These are phyloP conservation scores for Dryas integrifolia DNA, from an alignment of 331 rosid genomes.

Conservation along the genomic window DNA sequence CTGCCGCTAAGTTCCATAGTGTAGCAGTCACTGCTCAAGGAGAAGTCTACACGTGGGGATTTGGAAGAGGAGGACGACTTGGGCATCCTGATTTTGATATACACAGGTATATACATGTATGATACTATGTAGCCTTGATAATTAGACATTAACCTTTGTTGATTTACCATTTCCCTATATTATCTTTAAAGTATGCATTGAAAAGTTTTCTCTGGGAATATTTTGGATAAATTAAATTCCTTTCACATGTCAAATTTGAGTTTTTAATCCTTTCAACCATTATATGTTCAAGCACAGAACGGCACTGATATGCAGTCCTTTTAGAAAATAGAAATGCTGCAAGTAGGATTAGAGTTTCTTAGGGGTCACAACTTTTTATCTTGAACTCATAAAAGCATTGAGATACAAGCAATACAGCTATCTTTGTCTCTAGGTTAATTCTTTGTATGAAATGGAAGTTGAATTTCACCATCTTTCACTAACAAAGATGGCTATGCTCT, in stretches of 20 bases:
- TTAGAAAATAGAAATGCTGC: background rate
- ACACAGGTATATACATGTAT: slow-evolving; percentile 61
- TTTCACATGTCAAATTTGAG: background rate
- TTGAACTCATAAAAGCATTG: slow-evolving; percentile 3
- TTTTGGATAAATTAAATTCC: background rate
- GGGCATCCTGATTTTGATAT: slow-evolving; percentile 98
- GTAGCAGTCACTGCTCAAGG: slow-evolving; percentile 82
- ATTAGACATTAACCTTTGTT: background rate
- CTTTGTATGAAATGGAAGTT: background rate
- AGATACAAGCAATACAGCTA: background rate
- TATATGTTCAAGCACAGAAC: background rate
- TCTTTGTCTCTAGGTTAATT: background rate
- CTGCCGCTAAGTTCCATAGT: slow-evolving; percentile 94
- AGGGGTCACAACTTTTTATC: background rate
- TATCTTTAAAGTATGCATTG: background rate
- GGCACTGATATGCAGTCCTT: background rate
- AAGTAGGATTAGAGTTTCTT: background rate
- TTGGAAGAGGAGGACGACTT: slow-evolving; percentile 97
- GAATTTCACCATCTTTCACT: background rate
- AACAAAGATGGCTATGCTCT: background rate
- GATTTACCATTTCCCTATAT: background rate
- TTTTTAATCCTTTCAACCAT: background rate
- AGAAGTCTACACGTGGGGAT: slow-evolving; percentile 94
- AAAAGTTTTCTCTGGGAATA: background rate
- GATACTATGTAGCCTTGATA: background rate